Conservation (phyloP, 148 eudicot genomes). For the Oxyria digyna region DNA sequence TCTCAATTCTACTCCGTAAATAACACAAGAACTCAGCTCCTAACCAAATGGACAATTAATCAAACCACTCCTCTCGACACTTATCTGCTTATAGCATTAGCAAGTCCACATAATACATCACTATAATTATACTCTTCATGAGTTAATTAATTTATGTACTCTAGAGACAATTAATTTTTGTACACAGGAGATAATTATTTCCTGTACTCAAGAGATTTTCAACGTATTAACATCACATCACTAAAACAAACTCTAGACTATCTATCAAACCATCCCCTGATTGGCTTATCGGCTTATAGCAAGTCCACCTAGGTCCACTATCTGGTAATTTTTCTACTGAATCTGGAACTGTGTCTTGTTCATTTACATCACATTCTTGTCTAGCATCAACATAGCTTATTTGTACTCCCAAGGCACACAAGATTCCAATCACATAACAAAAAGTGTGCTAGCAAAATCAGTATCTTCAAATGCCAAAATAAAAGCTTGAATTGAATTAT, state of each 20-base stretch:
- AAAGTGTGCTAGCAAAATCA: background rate
- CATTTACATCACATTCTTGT: background rate
- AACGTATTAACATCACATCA: background rate
- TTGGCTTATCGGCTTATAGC: background rate
- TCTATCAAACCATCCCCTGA: background rate
- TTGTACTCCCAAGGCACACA: background rate
- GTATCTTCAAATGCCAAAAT: background rate
- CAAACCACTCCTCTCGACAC: too few relatives aligned
- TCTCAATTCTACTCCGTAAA: too few relatives aligned
- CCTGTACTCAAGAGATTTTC: background rate
- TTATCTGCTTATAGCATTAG: too few relatives aligned
- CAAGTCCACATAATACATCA: too few relatives aligned
- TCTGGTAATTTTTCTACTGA: background rate
- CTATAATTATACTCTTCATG: background rate
- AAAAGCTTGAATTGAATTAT: background rate
- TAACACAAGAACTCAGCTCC: too few relatives aligned
- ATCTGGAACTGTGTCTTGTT: background rate
- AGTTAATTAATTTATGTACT: too few relatives aligned
- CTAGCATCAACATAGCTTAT: background rate
- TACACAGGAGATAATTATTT: too few relatives aligned
- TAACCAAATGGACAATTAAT: too few relatives aligned
- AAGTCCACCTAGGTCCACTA: background rate
- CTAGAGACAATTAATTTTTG: too few relatives aligned
- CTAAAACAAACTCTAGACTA: background rate
- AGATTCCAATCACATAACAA: background rate